Evolutionary conservation across 257 asterid species (phyloP).

Genomic region (Mentha longifolia): DNA sequence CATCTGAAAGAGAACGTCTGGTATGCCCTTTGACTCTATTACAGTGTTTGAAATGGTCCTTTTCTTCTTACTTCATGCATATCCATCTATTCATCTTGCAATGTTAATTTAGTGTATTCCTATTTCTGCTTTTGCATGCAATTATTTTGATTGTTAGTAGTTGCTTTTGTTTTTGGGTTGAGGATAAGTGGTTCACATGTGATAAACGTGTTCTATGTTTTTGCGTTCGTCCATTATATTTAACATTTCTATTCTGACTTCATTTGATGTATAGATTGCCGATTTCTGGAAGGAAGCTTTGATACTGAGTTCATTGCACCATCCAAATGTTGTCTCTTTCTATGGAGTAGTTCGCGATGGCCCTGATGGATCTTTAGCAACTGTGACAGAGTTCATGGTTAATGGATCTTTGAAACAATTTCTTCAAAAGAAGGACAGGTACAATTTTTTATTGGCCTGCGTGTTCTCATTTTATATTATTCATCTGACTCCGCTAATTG

Average conservation of each 20-base stretch:
- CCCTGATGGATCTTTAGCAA: slow-evolving; percentile 94
- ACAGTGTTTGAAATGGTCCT: neutral
- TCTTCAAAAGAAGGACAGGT: slow-evolving; percentile 95
- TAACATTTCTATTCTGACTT: slow-evolving; percentile 23
- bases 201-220: too few species aligned
- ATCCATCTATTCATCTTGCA: neutral
- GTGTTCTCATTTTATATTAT: slow-evolving; percentile 8
- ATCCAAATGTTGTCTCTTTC: slow-evolving; percentile 97
- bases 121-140: slow-evolving; percentile 19
- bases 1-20: slow-evolving; percentile 97
- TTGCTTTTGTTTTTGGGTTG: neutral
- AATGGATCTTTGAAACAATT: slow-evolving; percentile 95
- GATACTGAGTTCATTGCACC: slow-evolving; percentile 89
- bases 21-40: slow-evolving; percentile 45
- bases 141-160: neutral
- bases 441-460: slow-evolving; percentile 12
- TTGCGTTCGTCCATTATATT: slow-evolving; percentile 27
- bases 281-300: slow-evolving; percentile 99
- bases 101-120: neutral
- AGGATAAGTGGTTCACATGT: neutral
- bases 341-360: slow-evolving; percentile 99
- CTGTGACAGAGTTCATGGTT: slow-evolving; percentile 96
- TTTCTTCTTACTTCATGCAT: slow-evolving; percentile 1
- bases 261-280: slow-evolving; percentile 61
- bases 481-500: slow-evolving; percentile 16